Base-by-base conservation (phyloP, 768 basidiomycete species). In the Trametes gibbosa region DNA sequence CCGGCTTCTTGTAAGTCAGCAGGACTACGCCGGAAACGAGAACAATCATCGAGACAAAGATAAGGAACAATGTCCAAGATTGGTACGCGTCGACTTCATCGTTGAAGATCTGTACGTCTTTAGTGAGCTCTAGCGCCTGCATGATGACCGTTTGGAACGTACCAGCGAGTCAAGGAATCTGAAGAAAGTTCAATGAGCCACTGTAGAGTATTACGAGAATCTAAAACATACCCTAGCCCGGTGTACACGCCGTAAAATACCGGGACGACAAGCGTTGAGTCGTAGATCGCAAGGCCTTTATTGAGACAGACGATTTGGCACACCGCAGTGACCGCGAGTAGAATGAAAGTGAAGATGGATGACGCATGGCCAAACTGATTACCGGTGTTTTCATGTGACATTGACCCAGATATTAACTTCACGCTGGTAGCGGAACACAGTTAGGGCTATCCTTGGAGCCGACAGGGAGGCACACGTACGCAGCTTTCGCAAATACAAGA, bases 181-280 rank as follows among this genome's bases (percentile, higher is more conserved):
- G 39, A 7, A 50, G n/a, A 47, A 17, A 48, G 25, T 50, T 24
- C 59, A 48, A 13, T 24, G 7, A 45, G 23, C 12, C 1, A 32
- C 45, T 25, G 21, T 23, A 46, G 16, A 43, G 25, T 43, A 19
- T 3, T 21, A 35, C 0, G n/a, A 21, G 21, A 40, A 37, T 10
- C 5, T 6, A 45, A 5, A 8, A 74, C 81, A 45, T 69, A 90
- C 84, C 92, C 91, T 23, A 83, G 80, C 2, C 89, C 89, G 0
- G 92, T 95, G 68, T 95, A 95, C 10, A 94, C 86, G 10, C 93
- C 93, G 69, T 96, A 98, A 70, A 98, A 97, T 14, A 95, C 87
- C 0, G 96, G 95, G 0, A 97, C 95, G 17, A 97, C 93, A 0
- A 97, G 73, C 0, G 91, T 92, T 17, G 90, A 92, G 67, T 94